Evolutionary conservation across 495 filamentous ascomycete species (phyloP).

Genomic region (Aspergillus nanangensis): DNA sequence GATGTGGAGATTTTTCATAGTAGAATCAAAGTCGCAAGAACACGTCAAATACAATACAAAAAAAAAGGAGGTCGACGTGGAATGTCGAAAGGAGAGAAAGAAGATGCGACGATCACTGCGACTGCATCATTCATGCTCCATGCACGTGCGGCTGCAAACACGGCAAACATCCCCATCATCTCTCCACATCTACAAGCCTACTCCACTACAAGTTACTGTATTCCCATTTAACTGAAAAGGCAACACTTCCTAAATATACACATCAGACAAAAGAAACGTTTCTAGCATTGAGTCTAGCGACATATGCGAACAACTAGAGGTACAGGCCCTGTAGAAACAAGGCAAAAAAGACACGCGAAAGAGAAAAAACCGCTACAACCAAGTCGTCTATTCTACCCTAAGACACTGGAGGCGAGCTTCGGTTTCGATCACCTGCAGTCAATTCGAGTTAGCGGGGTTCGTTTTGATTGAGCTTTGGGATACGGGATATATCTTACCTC

Average conservation of each 20-base stretch:
- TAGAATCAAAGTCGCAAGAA: too few relatives aligned
- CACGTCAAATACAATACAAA: too few relatives aligned
- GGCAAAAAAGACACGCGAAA: slow-evolving; percentile 31
- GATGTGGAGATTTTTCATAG: slow-evolving; percentile 1
- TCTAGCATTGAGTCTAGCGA: slow-evolving; percentile 41
- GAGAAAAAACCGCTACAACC: slow-evolving; percentile 26
- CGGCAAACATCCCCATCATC: slow-evolving; percentile 12
- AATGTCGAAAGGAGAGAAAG: too few relatives aligned
- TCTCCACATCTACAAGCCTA: not conserved
- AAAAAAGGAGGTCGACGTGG: too few relatives aligned
- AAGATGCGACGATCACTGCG: too few relatives aligned
- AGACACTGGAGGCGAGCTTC: slow-evolving; percentile 48
- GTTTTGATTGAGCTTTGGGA: too few relatives aligned
- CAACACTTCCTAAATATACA: not conserved
- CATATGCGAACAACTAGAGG: slow-evolving; percentile 39
- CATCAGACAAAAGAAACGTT: slow-evolving; percentile 27
- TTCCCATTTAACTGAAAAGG: too few relatives aligned
- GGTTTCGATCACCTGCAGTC: slow-evolving; percentile 42
- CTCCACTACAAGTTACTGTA: not conserved
- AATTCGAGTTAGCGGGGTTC: slow-evolving; percentile 20
- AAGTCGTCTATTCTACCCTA: slow-evolving; percentile 42
- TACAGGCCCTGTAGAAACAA: slow-evolving; percentile 39
- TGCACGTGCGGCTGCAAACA: slow-evolving; percentile 19
- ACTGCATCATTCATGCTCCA: too few relatives aligned
- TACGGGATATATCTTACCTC: slow-evolving; percentile 58